phyloP scores from a whole-genome alignment of 1,284 basidiomycete species.

The Ustilago tritici region DNA sequence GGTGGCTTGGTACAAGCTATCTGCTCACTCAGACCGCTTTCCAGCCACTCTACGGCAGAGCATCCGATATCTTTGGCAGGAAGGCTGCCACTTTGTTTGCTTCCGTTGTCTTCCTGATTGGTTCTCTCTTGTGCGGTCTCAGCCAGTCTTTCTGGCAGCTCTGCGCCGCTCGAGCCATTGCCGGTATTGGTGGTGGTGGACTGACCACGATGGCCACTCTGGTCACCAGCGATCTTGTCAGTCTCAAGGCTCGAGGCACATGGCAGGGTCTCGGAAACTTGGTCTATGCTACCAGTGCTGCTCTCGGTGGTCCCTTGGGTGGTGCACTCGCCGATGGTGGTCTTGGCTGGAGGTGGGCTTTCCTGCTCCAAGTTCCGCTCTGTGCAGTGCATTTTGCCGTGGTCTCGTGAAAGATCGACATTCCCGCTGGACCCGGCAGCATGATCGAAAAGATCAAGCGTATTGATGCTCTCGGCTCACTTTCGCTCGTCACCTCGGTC shows the following conservation, averaged over 20 bases:
- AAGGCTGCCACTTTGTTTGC: conserved; percentile 67
- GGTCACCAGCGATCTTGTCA: conserved; percentile 71
- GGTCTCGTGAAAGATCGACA: conserved; percentile 70
- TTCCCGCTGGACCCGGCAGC: conserved; percentile 69
- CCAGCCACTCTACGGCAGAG: conserved; percentile 67
- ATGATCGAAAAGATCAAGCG: conserved; percentile 70
- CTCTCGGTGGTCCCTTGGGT: conserved; percentile 66
- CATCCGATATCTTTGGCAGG: conserved; percentile 68
- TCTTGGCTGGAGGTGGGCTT: conserved; percentile 67
- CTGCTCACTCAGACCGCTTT: conserved; percentile 68
- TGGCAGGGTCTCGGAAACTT: conserved; percentile 70
- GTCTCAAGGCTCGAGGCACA: conserved; percentile 71
- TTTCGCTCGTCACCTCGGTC: conserved; percentile 69
- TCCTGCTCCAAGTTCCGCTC: conserved; percentile 69
- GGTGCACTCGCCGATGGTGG: conserved; percentile 62
- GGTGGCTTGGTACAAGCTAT: conserved; percentile 68
- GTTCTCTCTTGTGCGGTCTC: conserved; percentile 66
- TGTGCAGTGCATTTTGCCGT: conserved; percentile 69
- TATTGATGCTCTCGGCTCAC: conserved; percentile 69
- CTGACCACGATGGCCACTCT: conserved; percentile 71
- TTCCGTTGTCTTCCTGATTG: conserved; percentile 63
- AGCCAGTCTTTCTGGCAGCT: conserved; percentile 65
- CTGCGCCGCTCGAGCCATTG: conserved; percentile 70
- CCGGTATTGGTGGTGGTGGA: conserved; percentile 71
- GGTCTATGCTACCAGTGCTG: conserved; percentile 68